Evolutionary conservation across 148 eudicot genomes (phyloP).

Genomic region (Vaccinium vitisidaea): DNA sequence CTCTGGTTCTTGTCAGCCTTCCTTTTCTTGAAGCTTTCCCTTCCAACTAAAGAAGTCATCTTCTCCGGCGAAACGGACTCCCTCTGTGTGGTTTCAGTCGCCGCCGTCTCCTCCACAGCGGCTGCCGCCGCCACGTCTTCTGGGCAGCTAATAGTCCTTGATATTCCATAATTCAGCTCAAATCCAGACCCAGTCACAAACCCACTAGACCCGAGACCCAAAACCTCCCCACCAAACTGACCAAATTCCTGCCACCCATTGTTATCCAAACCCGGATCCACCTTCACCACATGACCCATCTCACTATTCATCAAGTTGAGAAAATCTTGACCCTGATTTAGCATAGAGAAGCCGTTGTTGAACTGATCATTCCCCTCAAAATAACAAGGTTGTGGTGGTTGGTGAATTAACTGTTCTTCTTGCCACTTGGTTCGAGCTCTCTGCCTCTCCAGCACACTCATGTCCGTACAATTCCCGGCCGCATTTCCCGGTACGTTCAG

Average conservation of each 20-base stretch:
- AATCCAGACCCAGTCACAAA: slow-evolving; percentile 26
- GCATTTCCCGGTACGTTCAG: slow-evolving; percentile 26
- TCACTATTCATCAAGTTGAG: slow-evolving; percentile 18
- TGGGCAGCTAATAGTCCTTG: slow-evolving; percentile 55
- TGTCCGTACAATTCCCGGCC: slow-evolving; percentile 36
- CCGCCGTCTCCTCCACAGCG: slow-evolving; percentile 22
- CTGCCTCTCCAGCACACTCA: slow-evolving; percentile 71
- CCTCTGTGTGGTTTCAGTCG: slow-evolving; percentile 20
- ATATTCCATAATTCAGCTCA: slow-evolving; percentile 41
- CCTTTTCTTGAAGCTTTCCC: slow-evolving; percentile 72
- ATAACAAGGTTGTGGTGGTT: slow-evolving; percentile 29
- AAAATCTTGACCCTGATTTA: slow-evolving; percentile 18
- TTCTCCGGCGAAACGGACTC: slow-evolving; percentile 31
- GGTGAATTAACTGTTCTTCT: slow-evolving; percentile 41
- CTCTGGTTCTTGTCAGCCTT: slow-evolving; percentile 52
- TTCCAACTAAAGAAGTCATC: slow-evolving; percentile 36
- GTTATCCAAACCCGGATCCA: slow-evolving; percentile 59
- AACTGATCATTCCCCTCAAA: slow-evolving; percentile 37
- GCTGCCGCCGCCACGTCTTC: slow-evolving; percentile 37
- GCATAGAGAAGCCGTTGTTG: slow-evolving; percentile 10
- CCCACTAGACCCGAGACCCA: slow-evolving; percentile 21
- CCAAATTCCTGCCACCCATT: slow-evolving; percentile 46
- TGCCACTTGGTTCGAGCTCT: slow-evolving; percentile 53
- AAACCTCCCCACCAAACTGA: slow-evolving; percentile 22
- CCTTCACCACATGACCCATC: slow-evolving; percentile 38